Evolutionary conservation across 257 asterid species (phyloP).

Genomic region (Salvia hispanica): DNA sequence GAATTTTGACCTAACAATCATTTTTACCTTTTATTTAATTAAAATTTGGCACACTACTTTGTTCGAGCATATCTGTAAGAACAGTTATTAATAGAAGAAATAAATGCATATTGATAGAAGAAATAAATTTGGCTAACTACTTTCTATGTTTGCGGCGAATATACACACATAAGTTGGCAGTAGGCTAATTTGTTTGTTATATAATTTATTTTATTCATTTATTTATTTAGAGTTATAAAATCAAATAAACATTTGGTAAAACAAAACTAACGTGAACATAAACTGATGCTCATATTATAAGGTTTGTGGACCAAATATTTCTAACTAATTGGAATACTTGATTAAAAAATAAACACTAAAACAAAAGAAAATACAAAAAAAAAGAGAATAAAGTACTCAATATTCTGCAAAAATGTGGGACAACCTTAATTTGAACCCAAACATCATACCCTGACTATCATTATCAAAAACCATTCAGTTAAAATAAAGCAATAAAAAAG

Average conservation of each 20-base stretch:
- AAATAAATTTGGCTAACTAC: too few species aligned
- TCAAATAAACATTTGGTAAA: too few species aligned
- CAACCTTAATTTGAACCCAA: constrained; percentile 26
- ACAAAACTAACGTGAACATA: too few species aligned
- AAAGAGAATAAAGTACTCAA: neutral
- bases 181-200: too few species aligned
- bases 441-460: constrained; percentile 26
- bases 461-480: constrained; percentile 22
- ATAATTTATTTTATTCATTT: too few species aligned
- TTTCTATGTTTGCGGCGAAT: neutral
- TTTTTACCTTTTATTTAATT: neutral
- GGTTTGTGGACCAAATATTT: too few species aligned
- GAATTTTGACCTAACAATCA: constrained; percentile 32
- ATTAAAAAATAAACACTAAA: neutral
- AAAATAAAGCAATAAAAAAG: constrained; percentile 29
- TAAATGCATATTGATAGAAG: neutral
- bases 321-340: too few species aligned
- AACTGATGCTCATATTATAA: too few species aligned
- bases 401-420: constrained; percentile 11
- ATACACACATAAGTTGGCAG: too few species aligned
- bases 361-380: neutral
- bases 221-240: too few species aligned
- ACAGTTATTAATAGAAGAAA: neutral
- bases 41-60: neutral
- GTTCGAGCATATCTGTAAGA: constrained; percentile 11